phyloP scores from a whole-genome alignment of 257 asterid genomes.

The Ligustrum vulgare region DNA sequence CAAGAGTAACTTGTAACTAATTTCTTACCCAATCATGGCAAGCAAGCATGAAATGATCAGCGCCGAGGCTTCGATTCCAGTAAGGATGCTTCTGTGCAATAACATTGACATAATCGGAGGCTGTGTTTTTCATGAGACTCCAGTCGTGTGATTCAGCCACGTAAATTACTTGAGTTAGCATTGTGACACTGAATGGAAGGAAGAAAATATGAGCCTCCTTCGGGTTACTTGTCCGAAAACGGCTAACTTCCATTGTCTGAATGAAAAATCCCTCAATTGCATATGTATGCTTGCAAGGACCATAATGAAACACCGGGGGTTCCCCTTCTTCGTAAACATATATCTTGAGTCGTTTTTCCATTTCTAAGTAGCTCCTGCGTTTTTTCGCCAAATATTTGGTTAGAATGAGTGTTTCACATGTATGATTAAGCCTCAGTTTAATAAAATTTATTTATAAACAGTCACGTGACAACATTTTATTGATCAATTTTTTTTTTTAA shows the following conservation, averaged over 20 bases:
- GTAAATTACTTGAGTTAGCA: slow-evolving; percentile 47
- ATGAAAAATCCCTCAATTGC: slow-evolving; percentile 70
- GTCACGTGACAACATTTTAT: too few relatives aligned
- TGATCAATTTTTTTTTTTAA: too few relatives aligned
- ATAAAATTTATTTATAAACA: too few relatives aligned
- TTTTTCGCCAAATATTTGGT: not conserved
- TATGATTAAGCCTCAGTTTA: not conserved
- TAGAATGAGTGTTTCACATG: too few relatives aligned
- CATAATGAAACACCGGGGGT: slow-evolving; percentile 67
- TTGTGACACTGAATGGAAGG: slow-evolving; percentile 66
- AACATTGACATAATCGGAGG: slow-evolving; percentile 32
- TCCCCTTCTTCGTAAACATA: slow-evolving; percentile 72
- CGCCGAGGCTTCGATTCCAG: slow-evolving; percentile 86
- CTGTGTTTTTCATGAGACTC: slow-evolving; percentile 39
- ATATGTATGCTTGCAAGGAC: slow-evolving; percentile 64
- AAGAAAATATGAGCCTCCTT: slow-evolving; percentile 55
- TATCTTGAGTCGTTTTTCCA: slow-evolving; percentile 61
- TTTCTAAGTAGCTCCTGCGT: slow-evolving; percentile 67
- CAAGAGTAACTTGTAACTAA: too few relatives aligned
- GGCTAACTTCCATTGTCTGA: slow-evolving; percentile 45
- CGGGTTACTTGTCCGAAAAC: slow-evolving; percentile 54
- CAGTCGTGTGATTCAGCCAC: slow-evolving; percentile 48
- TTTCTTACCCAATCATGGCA: slow-evolving; percentile 94
- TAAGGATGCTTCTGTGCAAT: slow-evolving; percentile 41
- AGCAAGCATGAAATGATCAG: slow-evolving; percentile 87